These are phyloP conservation scores for Ordospora colligata DNA, from an alignment of 371 early-diverging fungal genomes.

Conservation along the genomic window DNA sequence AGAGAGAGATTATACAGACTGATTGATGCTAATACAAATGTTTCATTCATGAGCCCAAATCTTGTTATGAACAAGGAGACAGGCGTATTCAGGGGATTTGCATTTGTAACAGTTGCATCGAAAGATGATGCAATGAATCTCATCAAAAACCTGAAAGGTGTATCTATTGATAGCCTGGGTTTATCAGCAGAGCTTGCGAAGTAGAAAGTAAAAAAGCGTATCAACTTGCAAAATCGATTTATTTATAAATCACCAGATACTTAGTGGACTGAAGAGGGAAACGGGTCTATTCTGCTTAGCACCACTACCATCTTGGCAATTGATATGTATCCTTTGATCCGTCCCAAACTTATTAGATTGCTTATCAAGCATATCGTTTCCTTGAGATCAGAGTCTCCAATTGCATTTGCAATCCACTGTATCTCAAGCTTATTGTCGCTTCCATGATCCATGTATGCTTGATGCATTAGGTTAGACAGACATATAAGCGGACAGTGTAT, in stretches of 20 bases:
- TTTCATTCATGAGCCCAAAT: slow-evolving; percentile 23
- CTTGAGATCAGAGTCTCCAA: neutral
- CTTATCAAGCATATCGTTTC: slow-evolving; percentile 7
- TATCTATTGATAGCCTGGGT: slow-evolving; percentile 21
- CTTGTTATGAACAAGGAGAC: slow-evolving; percentile 41
- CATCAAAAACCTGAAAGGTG: slow-evolving; percentile 15
- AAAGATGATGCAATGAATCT: slow-evolving; percentile 34
- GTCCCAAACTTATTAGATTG: neutral
- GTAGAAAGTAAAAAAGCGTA: neutral
- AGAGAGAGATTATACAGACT: slow-evolving; percentile 10
- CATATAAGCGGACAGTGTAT: slow-evolving; percentile 11
- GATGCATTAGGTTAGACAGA: slow-evolving; percentile 4
- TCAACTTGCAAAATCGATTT: neutral
- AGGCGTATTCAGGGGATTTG: slow-evolving; percentile 39
- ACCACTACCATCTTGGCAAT: slow-evolving; percentile 20
- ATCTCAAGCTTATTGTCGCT: slow-evolving; percentile 16
- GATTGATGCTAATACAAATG: neutral
- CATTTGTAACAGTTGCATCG: slow-evolving; percentile 35
- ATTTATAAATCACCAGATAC: neutral
- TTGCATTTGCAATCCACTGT: neutral
- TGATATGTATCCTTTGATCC: slow-evolving; percentile 27
- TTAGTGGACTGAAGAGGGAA: neutral
- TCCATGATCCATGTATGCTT: neutral
- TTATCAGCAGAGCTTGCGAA: slow-evolving; percentile 25
- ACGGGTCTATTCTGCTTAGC: slow-evolving; percentile 24